Evolutionary conservation across 1,284 basidiomycete species (phyloP), one percentile per base, ranked within the genome.

Genomic region (Apiotrichum domesticum): DNA sequence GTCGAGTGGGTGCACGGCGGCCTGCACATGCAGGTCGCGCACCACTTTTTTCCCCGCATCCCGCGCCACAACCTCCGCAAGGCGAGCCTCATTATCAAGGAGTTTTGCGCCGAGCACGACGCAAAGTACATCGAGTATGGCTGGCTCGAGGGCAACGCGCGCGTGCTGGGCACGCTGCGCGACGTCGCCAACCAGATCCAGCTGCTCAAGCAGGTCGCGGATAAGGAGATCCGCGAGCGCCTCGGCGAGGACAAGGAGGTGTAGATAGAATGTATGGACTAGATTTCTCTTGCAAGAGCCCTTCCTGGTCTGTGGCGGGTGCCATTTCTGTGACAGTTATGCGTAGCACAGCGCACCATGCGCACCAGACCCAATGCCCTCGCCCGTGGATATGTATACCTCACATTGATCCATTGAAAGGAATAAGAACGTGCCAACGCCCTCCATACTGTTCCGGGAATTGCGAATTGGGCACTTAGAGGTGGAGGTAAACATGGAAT

Each of bases 41-140:
- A 98, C 71, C 96, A 98, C 76, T 82, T 98, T 58, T 97, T 98
- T 79, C 96, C 95, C 7, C 86, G 96, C 29, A 80, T 98, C 2
- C 96, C 96, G 2, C 81, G 96, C 34, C 95, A 98, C 80, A 95
- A 97, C 71, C 82, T 98, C 51, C 84, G 85, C 41, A 81, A 84
- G 56, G 90, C 92, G 0, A 88, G 87, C 64, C 63, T 84, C 51
- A 79, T 95, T 54, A 91, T 94, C 53, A 89, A 91, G 71, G 84
- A 88, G 59, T 97, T 88, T 66, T 88, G 90, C 21, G 79, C 82
- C 65, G 88, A 94, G 70, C 85, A 92, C 62, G 88, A 86, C 0
- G 78, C 95, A 3, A 81, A 84, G 49, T 98, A 95, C 69, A 87
- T 88, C 46, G 93, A 96, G 74, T 94, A 95, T 78, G 85, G 86